Conservation (phyloP, 768 basidiomycete genomes). For the Phaffia tasmanica region DNA sequence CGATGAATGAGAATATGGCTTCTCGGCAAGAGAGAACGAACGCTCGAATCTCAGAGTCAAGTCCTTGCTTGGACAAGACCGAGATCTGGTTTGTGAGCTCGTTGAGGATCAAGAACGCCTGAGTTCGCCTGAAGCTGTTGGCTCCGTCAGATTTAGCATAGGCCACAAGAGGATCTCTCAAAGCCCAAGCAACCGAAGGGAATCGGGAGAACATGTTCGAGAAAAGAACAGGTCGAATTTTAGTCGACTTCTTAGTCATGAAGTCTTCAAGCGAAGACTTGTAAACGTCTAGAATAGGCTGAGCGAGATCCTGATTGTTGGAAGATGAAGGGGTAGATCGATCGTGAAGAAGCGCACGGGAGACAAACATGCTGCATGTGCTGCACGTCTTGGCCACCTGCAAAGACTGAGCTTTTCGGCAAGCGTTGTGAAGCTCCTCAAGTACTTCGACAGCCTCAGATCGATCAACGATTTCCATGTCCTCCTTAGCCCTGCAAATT, state of each 20-base stretch:
- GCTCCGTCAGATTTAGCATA: conserved; percentile 48
- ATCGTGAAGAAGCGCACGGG: conserved; percentile 45
- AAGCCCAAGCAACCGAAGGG: conserved; percentile 53
- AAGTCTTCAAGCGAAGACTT: conserved; percentile 61
- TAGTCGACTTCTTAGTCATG: conserved; percentile 65
- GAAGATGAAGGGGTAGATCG: conserved; percentile 27
- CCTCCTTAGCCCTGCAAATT: conserved; percentile 61
- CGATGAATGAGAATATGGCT: conserved; percentile 45
- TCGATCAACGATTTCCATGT: conserved; percentile 44
- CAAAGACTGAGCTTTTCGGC: conserved; percentile 53
- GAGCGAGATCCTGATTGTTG: conserved; percentile 24
- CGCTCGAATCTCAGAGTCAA: conserved; percentile 41
- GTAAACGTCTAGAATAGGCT: conserved; percentile 49
- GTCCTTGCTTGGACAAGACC: conserved; percentile 37
- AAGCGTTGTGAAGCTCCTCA: conserved; percentile 57
- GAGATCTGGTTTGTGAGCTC: conserved; percentile 51
- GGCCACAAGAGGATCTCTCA: conserved; percentile 53
- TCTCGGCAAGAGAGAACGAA: conserved; percentile 49
- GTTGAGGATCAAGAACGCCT: conserved; percentile 62
- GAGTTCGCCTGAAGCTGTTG: conserved; percentile 65
- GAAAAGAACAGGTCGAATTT: conserved; percentile 62
- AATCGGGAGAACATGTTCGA: conserved; percentile 61
- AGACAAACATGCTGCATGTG: conserved; percentile 59
- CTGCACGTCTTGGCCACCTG: conserved; percentile 57
- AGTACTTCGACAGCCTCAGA: conserved; percentile 46